A percentile compares a stretch with the other conserved stretches of the same genome.
These are phyloP conservation scores for Chrysopogon serrulatus DNA, from an alignment of 176 grass and related monocot genomes.

Conservation along the genomic window DNA sequence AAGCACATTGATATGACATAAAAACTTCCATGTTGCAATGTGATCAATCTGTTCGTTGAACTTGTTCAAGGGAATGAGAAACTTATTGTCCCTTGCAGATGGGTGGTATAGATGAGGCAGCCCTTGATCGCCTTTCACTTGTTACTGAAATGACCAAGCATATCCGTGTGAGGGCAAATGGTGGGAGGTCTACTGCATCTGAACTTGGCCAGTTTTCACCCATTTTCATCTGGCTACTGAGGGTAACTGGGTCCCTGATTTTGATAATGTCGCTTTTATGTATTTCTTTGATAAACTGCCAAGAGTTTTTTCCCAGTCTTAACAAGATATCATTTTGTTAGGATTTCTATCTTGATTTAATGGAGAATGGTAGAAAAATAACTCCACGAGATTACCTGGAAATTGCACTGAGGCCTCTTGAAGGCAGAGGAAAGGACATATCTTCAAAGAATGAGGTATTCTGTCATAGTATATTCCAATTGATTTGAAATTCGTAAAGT, in stretches of 20 bases:
- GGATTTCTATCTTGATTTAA: slow-evolving; percentile 95
- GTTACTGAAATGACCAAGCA: slow-evolving; percentile 99
- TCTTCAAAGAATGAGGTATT: slow-evolving; percentile 78
- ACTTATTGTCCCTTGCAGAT: slow-evolving; percentile 48
- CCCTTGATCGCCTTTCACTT: slow-evolving; percentile 88
- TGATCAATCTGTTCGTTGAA: neutral
- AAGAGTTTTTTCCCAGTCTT: neutral
- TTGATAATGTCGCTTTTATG: neutral
- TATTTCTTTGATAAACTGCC: neutral
- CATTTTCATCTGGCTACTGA: slow-evolving; percentile 93
- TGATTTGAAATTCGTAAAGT: neutral
- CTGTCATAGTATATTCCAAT: slow-evolving; percentile 13
- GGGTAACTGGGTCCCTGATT: slow-evolving; percentile 40
- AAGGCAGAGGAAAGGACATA: slow-evolving; percentile 71
- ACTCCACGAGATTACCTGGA: slow-evolving; percentile 94
- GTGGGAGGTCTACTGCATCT: slow-evolving; percentile 78
- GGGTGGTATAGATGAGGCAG: slow-evolving; percentile 96
- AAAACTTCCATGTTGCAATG: neutral
- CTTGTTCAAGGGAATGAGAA: slow-evolving; percentile 14
- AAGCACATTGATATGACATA: neutral
- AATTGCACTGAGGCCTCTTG: slow-evolving; percentile 76
- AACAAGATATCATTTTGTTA: slow-evolving; percentile 24
- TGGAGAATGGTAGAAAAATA: slow-evolving; percentile 87
- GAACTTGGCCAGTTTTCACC: slow-evolving; percentile 96
- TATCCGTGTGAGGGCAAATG: slow-evolving; percentile 85